Base-by-base conservation (phyloP, 1,139 yeast genomes). In the Taphrina wiesneri region DNA sequence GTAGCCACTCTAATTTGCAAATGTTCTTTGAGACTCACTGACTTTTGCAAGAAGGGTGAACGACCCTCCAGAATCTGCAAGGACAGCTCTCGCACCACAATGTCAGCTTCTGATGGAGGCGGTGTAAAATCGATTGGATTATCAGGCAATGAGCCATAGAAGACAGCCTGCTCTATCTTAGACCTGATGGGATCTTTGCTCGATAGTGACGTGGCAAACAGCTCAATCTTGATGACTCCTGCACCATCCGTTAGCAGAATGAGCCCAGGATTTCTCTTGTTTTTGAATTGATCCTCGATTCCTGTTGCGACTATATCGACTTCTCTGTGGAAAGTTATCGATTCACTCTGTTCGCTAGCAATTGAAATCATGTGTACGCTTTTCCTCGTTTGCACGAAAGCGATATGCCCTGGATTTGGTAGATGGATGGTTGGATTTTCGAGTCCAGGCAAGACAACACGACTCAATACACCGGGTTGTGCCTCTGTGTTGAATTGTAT, bases 131-230 rank as follows among this genome's bases (percentile, higher is more conserved):
- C 83, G 30, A 91, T 73, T 67, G 83, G 88, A 60, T 78, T 84
- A 72, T 63, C 72, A 36, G 43, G 56, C 19, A 68, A 51, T n/a
- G 28, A 79, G 0, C 83, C 80, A 71, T 81, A 87, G 72, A 85
- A 87, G 0, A 91, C 83, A 0, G 90, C 96, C 75, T 91, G 97
- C 71, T 88, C 95, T 30, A 91, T 82, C 57, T 65, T 71, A 54
- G 66, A 67, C 52, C 66, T 67, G 30, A 56, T 61, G 19, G 71
- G 70, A 7, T 71, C 70, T 2, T 62, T 69, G n/a, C 65, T 47
- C 45, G 26, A 32, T 70, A 11, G 54, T 70, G 6, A 66, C 69
- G 39, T 67, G 73, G 47, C 72, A 67, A 81, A 83, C 60, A 83
- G 74, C 71, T 86, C 90, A 15, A 90, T 75, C 68, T 86, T 79